Evolutionary conservation across 2,329 filamentous ascomycete genomes (phyloP), one percentile per base, ranked within the genome.

Genomic region (Raffaelea albimanens): DNA sequence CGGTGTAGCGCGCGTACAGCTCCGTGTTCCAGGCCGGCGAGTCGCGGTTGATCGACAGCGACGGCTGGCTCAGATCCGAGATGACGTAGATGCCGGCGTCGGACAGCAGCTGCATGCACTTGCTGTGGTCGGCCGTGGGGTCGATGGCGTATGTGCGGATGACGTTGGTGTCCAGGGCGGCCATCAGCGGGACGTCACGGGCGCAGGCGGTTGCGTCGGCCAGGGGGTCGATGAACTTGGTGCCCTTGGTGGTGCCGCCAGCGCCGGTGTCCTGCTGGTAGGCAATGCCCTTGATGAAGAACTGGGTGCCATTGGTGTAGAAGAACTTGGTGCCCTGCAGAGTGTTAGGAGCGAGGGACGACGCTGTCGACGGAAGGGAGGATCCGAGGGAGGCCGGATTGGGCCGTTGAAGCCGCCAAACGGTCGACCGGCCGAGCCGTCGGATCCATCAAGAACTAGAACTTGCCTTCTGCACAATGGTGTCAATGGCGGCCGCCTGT

Each of bases 141-240:
- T 97, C 79, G 59, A 97, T 80, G 58, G 91, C 89, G 66, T 98
- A 98, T 48, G 93, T 90, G 67, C 93, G 91, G 66, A 98, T 91
- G 58, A 83, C 82, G 71, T 98, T 98, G 67, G 89, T 95, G 54
- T 81, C 75, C 52, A 96, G 78, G 65, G 87, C 71, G 63, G 77
- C 64, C 56, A 98, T 75, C 58, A 86, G 79, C 42, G 88, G 87
- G 43, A 98, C 78, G 63, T 98, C 93, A 58, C 91, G 87, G 65
- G 78, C 77, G 76, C 93, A 97, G 56, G 69, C 66, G 31, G 71
- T 68, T 49, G 69, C 67, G 61, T 95, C 80, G 56, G 87, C 76
- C 38, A 98, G 80, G 50, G 93, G 91, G 63, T 98, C 93, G 53
- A 73, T 76, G 72, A 90, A 97, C 52, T 72, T 72, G 48, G 66